Percentiles rank a stretch among this genome's conserved stretches.
Evolutionary conservation across 1,139 yeast species (phyloP).

Genomic region (Debaryomyces singareniensis): DNA sequence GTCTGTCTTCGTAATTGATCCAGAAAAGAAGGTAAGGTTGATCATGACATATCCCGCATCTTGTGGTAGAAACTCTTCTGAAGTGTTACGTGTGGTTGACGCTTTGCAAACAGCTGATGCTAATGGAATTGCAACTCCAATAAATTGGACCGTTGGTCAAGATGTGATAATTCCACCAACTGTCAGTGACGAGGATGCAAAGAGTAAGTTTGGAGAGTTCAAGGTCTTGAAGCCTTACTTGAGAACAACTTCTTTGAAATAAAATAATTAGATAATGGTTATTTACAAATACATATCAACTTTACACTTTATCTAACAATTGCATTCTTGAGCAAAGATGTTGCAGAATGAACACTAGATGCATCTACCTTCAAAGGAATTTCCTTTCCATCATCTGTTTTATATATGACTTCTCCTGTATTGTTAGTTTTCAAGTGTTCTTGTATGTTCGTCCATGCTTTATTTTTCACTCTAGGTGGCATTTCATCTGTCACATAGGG

Average conservation of each 20-base stretch:
- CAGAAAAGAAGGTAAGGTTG: conserved; percentile 76
- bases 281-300: conserved; percentile 1
- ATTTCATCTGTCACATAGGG: conserved; percentile 9
- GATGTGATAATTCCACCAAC: conserved; percentile 88
- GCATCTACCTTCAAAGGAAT: conserved; percentile 4
- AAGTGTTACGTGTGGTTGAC: conserved; percentile 80
- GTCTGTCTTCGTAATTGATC: conserved; percentile 85
- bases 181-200: conserved; percentile 74
- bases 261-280: conserved; percentile 1
- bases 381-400: conserved; percentile 7
- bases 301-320: conserved; percentile 3
- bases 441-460: conserved; percentile 28
- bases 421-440: conserved; percentile 14
- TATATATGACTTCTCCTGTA: conserved; percentile 8
- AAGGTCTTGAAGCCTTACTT: conserved; percentile 78
- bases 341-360: conserved; percentile 1
- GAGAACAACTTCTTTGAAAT: conserved; percentile 41
- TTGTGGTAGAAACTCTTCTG: conserved; percentile 85
- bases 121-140: conserved; percentile 79
- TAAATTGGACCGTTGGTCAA: conserved; percentile 67
- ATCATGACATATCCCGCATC: conserved; percentile 85
- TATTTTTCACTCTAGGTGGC: conserved; percentile 23
- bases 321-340: conserved; percentile 7
- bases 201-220: conserved; percentile 75
- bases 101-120: conserved; percentile 78